Evolutionary conservation across 257 asterid genomes (phyloP).

Genomic region (Scutellaria baicalensis): DNA sequence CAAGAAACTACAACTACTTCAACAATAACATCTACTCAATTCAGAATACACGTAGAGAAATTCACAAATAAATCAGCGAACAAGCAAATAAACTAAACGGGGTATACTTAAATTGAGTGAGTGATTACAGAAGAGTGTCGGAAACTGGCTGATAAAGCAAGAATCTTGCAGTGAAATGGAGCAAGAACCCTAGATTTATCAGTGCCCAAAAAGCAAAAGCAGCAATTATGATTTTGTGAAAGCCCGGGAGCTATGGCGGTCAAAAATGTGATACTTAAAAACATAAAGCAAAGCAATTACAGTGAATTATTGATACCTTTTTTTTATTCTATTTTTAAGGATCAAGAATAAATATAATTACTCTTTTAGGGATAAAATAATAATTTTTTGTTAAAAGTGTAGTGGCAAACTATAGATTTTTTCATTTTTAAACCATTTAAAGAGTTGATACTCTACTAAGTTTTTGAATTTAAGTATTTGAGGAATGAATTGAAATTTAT

Average conservation of each 20-base stretch:
- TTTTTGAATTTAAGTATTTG: too few relatives aligned
- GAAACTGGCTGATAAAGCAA: slow-evolving; percentile 21
- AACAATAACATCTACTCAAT: slow-evolving; percentile 5
- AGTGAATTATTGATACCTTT: slow-evolving; percentile 27
- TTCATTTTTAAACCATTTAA: too few relatives aligned
- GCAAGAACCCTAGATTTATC: slow-evolving; percentile 49
- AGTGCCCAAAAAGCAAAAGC: slow-evolving; percentile 57
- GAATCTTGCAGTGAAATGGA: slow-evolving; percentile 25
- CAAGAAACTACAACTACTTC: neutral
- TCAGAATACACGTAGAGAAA: slow-evolving; percentile 3
- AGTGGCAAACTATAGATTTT: neutral
- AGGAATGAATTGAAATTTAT: too few relatives aligned
- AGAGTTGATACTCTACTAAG: too few relatives aligned
- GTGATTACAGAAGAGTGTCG: neutral
- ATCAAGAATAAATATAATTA: slow-evolving; percentile 3
- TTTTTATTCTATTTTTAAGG: slow-evolving; percentile 7
- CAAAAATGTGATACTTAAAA: slow-evolving; percentile 33
- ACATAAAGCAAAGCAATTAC: slow-evolving; percentile 19
- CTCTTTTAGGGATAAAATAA: neutral
- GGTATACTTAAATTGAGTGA: neutral
- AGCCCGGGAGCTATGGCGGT: slow-evolving; percentile 27
- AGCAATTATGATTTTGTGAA: slow-evolving; percentile 43
- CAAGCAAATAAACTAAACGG: slow-evolving; percentile 3
- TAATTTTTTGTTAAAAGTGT: neutral
- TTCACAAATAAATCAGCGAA: neutral